Evolutionary conservation across 1,284 basidiomycete species (phyloP).

Genomic region (Porogramme epimiltina): DNA sequence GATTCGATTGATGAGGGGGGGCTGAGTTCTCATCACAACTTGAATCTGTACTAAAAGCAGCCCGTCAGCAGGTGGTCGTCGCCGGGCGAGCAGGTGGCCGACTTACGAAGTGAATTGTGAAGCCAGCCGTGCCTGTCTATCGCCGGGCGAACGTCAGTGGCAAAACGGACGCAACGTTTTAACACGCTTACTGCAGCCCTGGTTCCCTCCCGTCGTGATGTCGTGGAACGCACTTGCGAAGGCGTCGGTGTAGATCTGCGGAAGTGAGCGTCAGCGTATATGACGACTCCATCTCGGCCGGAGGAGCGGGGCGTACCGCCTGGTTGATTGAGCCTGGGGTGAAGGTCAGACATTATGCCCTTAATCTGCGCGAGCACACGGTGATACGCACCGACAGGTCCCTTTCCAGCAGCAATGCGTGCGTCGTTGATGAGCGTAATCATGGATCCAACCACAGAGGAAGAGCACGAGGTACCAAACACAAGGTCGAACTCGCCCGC

Average conservation of each 20-base stretch:
- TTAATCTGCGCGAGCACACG: not conserved
- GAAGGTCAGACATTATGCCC: not conserved
- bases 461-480: slow-evolving; percentile 36
- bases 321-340: slow-evolving; percentile 34
- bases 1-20: too few relatives aligned
- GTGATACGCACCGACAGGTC: slow-evolving; percentile 30
- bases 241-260: slow-evolving; percentile 40
- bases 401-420: slow-evolving; percentile 36
- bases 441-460: slow-evolving; percentile 41
- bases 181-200: slow-evolving; percentile 41
- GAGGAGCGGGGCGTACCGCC: slow-evolving; percentile 29
- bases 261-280: not conserved
- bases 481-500: slow-evolving; percentile 31
- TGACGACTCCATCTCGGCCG: too few relatives aligned
- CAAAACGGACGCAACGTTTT: too few relatives aligned
- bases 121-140: too few relatives aligned
- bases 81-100: too few relatives aligned
- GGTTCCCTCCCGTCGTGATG: slow-evolving; percentile 48
- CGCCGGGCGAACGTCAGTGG: too few relatives aligned
- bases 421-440: slow-evolving; percentile 47
- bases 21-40: too few relatives aligned
- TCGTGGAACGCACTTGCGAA: slow-evolving; percentile 48
- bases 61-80: too few relatives aligned
- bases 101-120: too few relatives aligned
- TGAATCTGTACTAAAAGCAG: too few relatives aligned